Base-by-base conservation (phyloP, 2,329 filamentous ascomycete species). In the Paecilomyces sp. region DNA sequence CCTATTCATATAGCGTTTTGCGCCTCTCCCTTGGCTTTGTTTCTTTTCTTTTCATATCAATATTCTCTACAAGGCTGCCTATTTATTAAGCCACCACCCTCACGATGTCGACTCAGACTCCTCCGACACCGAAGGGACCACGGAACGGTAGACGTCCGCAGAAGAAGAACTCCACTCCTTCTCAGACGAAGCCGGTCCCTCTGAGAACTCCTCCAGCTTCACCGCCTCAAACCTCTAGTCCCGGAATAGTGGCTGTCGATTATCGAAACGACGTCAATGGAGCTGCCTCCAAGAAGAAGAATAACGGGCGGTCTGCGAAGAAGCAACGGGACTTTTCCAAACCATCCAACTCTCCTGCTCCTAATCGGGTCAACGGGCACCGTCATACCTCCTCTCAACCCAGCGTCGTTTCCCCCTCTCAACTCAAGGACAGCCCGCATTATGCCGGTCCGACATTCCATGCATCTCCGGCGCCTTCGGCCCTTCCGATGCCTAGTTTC, bases 371-470 rank as follows among this genome's bases (percentile, higher is more conserved):
- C 30, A 64, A 63, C 41, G 62, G 63, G 11, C 69, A 74, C 64
- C 71, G 69, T 25, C 69, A 73, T 60, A 71, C 71, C 9, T 68
- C 69, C 58, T 74, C 70, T 25, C 69, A 72, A 64, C 65, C 74
- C 62, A 66, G 70, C 66, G 54, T 75, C 64, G 82, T 81, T 69
- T 75, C 81, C 54, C 74, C 75, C 55, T 74, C 75, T 31, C 76
- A 76, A 12, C 36, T 67, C 51, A 75, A 73, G 56, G 71, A 75
- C 56, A 73, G 70, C 55, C 64, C 73, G 12, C 73, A 74, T 54
- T 99, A 96, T 76, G 94, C 94, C 47, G 94, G 93, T 13, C 89
- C 93, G 34, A 95, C 92, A 4, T 99, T 97, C 74, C 92, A 97
- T 74, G 90, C 92, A 50, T 97, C 94, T 8, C 94, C 94, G 22